Percentiles rank a stretch among this genome's conserved stretches.
Evolutionary conservation across 192 early-diverging fungal genomes (phyloP).

Genomic region (Gaertneriomyces semiglobifer): DNA sequence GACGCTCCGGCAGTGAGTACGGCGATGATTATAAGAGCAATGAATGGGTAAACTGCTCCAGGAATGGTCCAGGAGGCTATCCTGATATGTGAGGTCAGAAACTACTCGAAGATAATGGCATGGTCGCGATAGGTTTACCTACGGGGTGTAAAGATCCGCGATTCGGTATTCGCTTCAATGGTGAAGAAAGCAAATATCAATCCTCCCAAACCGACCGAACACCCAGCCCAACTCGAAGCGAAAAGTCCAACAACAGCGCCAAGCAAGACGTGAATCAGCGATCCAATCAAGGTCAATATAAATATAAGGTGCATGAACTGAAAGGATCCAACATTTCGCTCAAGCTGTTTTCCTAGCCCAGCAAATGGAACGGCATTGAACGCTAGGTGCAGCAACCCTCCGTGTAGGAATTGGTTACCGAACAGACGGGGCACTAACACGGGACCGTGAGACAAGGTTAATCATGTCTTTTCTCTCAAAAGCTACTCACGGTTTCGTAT

Average conservation of each 20-base stretch:
- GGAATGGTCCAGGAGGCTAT: constrained; percentile 5
- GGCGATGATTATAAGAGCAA: constrained; percentile 5
- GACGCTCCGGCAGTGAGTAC: constrained; percentile 10
- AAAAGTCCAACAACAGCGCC: constrained; percentile 12
- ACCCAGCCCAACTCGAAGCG: background rate
- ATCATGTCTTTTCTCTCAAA: too few species aligned
- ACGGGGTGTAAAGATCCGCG: background rate
- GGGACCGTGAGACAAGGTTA: background rate
- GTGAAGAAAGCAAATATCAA: constrained; percentile 20
- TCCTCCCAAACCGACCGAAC: constrained; percentile 7
- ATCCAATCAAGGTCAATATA: constrained; percentile 1
- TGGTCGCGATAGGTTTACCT: constrained; percentile 7
- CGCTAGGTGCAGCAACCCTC: background rate
- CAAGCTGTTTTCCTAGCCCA: constrained; percentile 6
- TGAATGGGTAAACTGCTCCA: constrained; percentile 6
- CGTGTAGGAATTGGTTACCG: constrained; percentile 17
- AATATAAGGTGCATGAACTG: constrained; percentile 14
- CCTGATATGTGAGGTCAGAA: background rate
- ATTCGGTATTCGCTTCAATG: constrained; percentile 5
- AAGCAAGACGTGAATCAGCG: constrained; percentile 1
- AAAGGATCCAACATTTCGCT: constrained; percentile 3
- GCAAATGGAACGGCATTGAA: constrained; percentile 16
- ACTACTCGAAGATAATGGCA: background rate
- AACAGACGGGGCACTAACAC: constrained; percentile 11
- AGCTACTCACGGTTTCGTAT: too few species aligned